These are phyloP conservation scores for Penicillium taxi DNA, from an alignment of 495 filamentous ascomycete genomes.

Conservation along the genomic window DNA sequence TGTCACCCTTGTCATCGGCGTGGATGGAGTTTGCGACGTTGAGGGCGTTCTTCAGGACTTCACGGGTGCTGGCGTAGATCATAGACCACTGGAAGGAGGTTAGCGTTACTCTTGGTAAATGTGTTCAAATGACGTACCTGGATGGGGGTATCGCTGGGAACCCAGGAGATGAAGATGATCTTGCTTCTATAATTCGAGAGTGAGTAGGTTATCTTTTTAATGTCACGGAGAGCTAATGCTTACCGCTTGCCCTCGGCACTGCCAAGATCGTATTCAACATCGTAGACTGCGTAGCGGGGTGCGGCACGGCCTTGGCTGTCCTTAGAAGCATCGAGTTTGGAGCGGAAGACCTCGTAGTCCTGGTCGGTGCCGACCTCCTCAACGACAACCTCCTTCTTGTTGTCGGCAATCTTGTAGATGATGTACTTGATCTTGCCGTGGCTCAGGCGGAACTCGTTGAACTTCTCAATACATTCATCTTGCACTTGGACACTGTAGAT, in stretches of 20 bases:
- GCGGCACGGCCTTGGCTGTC: slow-evolving; percentile 55
- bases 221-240: slow-evolving; percentile 8
- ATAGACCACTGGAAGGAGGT: slow-evolving; percentile 49
- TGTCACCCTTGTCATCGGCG: slow-evolving; percentile 85
- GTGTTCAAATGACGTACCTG: slow-evolving; percentile 51
- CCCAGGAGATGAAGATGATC: slow-evolving; percentile 93
- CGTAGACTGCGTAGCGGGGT: slow-evolving; percentile 89
- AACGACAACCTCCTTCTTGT: slow-evolving; percentile 84
- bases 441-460: slow-evolving; percentile 86
- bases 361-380: slow-evolving; percentile 59
- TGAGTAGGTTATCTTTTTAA: slow-evolving; percentile 1
- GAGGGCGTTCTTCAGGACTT: slow-evolving; percentile 79
- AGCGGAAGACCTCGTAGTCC: slow-evolving; percentile 70
- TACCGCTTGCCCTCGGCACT: slow-evolving; percentile 78
- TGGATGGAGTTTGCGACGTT: slow-evolving; percentile 76
- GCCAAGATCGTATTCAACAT: slow-evolving; percentile 75
- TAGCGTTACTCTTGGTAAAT: background rate
- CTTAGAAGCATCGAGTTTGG: slow-evolving; percentile 64
- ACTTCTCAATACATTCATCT: slow-evolving; percentile 71
- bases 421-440: slow-evolving; percentile 81
- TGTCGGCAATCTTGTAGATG: slow-evolving; percentile 93
- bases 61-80: slow-evolving; percentile 95
- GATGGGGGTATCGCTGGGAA: slow-evolving; percentile 72
- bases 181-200: slow-evolving; percentile 58
- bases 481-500: slow-evolving; percentile 61